phyloP scores from a whole-genome alignment of 2,329 filamentous ascomycete genomes.

The Aspergillus costaricaensis region DNA sequence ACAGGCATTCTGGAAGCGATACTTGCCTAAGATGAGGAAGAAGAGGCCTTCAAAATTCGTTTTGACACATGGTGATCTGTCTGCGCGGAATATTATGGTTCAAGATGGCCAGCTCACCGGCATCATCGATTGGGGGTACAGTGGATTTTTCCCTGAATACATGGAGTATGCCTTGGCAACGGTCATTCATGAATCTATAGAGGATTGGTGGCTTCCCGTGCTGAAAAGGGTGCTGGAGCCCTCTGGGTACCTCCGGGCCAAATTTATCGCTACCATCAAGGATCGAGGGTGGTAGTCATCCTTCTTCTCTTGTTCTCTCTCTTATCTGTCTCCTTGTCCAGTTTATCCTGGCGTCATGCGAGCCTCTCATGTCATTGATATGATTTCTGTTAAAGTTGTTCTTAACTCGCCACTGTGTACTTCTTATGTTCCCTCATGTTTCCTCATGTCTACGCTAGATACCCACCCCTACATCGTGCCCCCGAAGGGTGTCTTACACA shows the following conservation, averaged over 20 bases:
- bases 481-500: no score
- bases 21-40: constrained; percentile 16
- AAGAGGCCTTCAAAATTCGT: constrained; percentile 16
- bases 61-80: constrained; percentile 7
- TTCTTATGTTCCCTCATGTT: no score
- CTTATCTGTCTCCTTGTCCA: no score
- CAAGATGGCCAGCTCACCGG: constrained; percentile 24
- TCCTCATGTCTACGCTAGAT: no score
- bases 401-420: no score
- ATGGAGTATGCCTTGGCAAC: constrained; percentile 20
- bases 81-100: constrained; percentile 33
- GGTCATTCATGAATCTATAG: neutral
- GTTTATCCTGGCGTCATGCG: neutral
- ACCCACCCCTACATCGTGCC: no score
- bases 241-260: neutral
- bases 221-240: constrained; percentile 4
- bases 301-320: no score
- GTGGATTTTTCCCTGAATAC: constrained; percentile 44
- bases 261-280: neutral
- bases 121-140: constrained; percentile 44
- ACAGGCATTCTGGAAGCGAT: constrained; percentile 18
- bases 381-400: neutral
- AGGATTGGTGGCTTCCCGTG: constrained; percentile 3
- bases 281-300: neutral
- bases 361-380: neutral